phyloP scores from a whole-genome alignment of 2,329 filamentous ascomycete genomes.

The Rhynchosporium agropyri region DNA sequence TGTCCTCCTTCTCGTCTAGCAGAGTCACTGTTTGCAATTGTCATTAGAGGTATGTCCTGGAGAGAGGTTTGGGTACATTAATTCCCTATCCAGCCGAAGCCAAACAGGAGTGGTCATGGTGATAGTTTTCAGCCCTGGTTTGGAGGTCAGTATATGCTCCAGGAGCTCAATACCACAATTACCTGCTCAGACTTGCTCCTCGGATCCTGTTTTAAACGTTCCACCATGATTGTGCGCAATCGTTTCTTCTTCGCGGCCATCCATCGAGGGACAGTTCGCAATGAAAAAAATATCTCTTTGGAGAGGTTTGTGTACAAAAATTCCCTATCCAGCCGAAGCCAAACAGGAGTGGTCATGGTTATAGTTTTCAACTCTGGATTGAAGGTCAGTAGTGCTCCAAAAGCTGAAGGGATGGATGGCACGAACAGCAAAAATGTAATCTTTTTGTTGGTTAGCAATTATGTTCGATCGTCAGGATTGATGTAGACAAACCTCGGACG shows the following conservation, averaged over 20 bases:
- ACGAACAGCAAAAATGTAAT: conserved; percentile 73
- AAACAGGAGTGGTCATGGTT: conserved; percentile 72
- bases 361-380: conserved; percentile 49
- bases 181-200: background rate
- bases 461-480: conserved; percentile 36
- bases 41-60: too few species aligned
- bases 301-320: conserved; percentile 66
- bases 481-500: conserved; percentile 60
- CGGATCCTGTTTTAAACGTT: background rate
- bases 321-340: conserved; percentile 73
- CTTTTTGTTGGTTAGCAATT: too few species aligned
- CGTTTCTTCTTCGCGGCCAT: conserved; percentile 54
- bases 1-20: too few species aligned
- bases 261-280: conserved; percentile 48
- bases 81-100: conserved; percentile 74
- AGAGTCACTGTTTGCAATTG: too few species aligned
- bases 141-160: too few species aligned
- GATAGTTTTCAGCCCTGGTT: conserved; percentile 49
- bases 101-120: conserved; percentile 73
- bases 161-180: too few species aligned
- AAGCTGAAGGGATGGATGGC: too few species aligned
- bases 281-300: conserved; percentile 54
- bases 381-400: too few species aligned
- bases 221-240: background rate
- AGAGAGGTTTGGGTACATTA: conserved; percentile 63